phyloP scores from a whole-genome alignment of 176 grass and related monocot genomes.

The Saccharum officinarum region DNA sequence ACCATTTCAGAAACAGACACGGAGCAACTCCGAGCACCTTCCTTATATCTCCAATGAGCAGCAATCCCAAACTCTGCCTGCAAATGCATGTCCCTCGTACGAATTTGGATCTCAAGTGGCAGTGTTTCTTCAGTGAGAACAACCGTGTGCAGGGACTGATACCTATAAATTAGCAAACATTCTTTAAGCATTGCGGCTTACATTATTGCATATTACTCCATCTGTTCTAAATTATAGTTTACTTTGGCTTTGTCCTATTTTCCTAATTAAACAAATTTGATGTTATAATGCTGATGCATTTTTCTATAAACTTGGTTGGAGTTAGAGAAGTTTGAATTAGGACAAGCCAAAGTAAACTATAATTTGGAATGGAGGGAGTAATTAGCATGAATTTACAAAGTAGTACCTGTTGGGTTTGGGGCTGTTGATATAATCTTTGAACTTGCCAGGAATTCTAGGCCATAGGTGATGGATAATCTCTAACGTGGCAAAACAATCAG shows the following conservation, averaged over 20 bases:
- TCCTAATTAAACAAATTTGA: not conserved
- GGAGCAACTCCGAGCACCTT: slow-evolving; percentile 36
- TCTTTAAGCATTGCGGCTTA: not conserved
- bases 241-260: too few relatives aligned
- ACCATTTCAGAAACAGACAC: slow-evolving; percentile 60
- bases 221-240: not conserved
- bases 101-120: slow-evolving; percentile 82
- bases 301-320: not conserved
- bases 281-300: not conserved
- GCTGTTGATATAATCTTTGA: slow-evolving; percentile 82
- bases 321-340: not conserved
- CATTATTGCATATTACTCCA: not conserved
- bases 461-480: slow-evolving; percentile 73
- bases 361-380: not conserved
- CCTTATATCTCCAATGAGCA: slow-evolving; percentile 91
- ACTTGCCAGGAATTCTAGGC: slow-evolving; percentile 63
- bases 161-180: slow-evolving; percentile 50
- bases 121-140: slow-evolving; percentile 60
- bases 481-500: slow-evolving; percentile 66
- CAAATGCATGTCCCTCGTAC: slow-evolving; percentile 83
- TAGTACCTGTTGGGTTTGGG: slow-evolving; percentile 78
- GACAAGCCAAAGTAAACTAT: not conserved
- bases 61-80: slow-evolving; percentile 83
- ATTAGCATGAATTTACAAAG: not conserved
- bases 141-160: slow-evolving; percentile 78